phyloP scores from a whole-genome alignment of 495 filamentous ascomycete genomes.

The Durotheca rogersii region DNA sequence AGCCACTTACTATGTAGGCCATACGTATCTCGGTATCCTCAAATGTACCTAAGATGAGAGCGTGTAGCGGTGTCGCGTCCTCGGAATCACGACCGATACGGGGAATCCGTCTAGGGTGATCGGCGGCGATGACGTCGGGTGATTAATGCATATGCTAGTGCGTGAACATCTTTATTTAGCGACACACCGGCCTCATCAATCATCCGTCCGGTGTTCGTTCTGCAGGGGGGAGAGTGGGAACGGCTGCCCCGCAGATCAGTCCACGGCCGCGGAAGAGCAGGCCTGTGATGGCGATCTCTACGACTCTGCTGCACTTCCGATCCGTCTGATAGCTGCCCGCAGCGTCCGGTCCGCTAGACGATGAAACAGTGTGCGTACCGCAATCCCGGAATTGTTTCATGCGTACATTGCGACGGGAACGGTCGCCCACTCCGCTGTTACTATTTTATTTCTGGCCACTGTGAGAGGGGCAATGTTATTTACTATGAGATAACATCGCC shows the following conservation, averaged over 20 bases:
- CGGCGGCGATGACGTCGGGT: slow-evolving; percentile 16
- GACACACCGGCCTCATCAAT: background rate
- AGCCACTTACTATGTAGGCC: too few species aligned
- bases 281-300: slow-evolving; percentile 20
- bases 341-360: slow-evolving; percentile 25
- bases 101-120: slow-evolving; percentile 19
- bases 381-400: slow-evolving; percentile 31
- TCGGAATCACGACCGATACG: slow-evolving; percentile 12
- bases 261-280: slow-evolving; percentile 6
- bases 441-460: slow-evolving; percentile 1
- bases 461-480: background rate
- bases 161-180: slow-evolving; percentile 12
- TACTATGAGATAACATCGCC: too few species aligned
- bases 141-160: slow-evolving; percentile 3
- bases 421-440: slow-evolving; percentile 5
- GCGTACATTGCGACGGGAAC: slow-evolving; percentile 10
- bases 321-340: slow-evolving; percentile 30
- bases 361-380: slow-evolving; percentile 30
- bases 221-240: slow-evolving; percentile 13
- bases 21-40: too few species aligned
- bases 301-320: slow-evolving; percentile 25
- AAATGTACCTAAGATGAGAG: background rate
- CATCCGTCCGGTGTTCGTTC: slow-evolving; percentile 21
- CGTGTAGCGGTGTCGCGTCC: slow-evolving; percentile 3
- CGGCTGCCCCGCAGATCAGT: slow-evolving; percentile 24